A percentile compares a stretch with the other conserved stretches of the same genome.
These are phyloP conservation scores for Alternaria triticimaculans DNA, from an alignment of 2,329 filamentous ascomycete genomes.

Conservation along the genomic window DNA sequence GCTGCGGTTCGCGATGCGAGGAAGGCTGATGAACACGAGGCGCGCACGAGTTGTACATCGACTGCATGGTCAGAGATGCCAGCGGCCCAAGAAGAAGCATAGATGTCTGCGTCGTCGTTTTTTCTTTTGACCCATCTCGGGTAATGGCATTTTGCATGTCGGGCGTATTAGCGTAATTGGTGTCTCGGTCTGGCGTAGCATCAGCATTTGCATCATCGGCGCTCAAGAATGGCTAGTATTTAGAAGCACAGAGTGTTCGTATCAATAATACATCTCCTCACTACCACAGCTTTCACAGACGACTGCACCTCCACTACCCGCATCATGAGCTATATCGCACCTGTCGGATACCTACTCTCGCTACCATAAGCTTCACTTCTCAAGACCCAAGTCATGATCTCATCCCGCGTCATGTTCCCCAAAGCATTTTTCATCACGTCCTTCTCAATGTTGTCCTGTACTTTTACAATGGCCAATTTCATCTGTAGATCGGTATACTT, in stretches of 20 bases:
- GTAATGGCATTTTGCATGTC: background rate
- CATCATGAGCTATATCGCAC: background rate
- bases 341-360: background rate
- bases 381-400: background rate
- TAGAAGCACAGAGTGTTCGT: background rate
- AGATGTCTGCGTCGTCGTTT: background rate
- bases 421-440: background rate
- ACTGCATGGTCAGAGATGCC: background rate
- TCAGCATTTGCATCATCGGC: background rate
- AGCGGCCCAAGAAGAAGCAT: background rate
- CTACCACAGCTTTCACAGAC: background rate
- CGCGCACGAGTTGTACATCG: background rate
- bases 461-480: background rate
- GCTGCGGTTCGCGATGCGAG: constrained; percentile 33
- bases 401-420: background rate
- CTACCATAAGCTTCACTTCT: background rate
- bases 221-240: background rate
- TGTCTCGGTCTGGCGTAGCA: background rate
- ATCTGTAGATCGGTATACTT: background rate
- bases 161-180: background rate
- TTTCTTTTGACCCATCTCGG: background rate
- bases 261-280: background rate
- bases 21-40: constrained; percentile 18
- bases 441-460: background rate
- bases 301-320: background rate